These are phyloP conservation scores for Miscanthus lutarioriparius DNA, from an alignment of 176 grass and related monocot species.

Conservation along the genomic window DNA sequence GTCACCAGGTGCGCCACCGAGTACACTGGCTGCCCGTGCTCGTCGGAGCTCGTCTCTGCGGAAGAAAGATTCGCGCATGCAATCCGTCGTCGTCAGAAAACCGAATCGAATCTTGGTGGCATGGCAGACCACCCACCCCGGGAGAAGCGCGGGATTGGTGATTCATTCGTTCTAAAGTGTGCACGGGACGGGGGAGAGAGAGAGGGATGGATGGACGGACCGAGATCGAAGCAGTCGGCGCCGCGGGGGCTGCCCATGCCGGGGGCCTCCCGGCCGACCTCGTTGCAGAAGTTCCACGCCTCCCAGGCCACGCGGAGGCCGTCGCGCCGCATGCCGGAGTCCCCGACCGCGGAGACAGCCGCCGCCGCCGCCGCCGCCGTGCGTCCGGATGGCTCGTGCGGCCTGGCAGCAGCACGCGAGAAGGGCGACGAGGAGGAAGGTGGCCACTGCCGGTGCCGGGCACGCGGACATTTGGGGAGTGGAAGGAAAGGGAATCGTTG, in stretches of 20 bases:
- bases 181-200: not conserved
- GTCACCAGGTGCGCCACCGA: constrained; percentile 60
- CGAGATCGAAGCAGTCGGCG: constrained; percentile 89
- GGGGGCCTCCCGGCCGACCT: constrained; percentile 81
- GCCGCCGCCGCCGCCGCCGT: constrained; percentile 26
- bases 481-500: not conserved
- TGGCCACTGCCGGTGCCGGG: not conserved
- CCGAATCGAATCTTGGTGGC: not conserved
- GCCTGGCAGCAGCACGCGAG: not conserved
- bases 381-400: not conserved
- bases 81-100: not conserved
- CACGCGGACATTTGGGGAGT: constrained; percentile 12
- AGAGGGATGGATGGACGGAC: constrained; percentile 24
- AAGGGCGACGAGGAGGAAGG: not conserved
- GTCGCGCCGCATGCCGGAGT: constrained; percentile 82
- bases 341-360: constrained; percentile 72
- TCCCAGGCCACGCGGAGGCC: constrained; percentile 81
- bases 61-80: too few species aligned
- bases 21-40: constrained; percentile 32
- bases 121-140: too few species aligned
- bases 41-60: constrained; percentile 23
- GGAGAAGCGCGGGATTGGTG: too few species aligned
- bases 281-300: constrained; percentile 96
- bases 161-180: too few species aligned
- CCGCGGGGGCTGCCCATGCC: constrained; percentile 84